Base-by-base conservation (phyloP, 495 filamentous ascomycete species). In the Lophiostoma macrostomum region DNA sequence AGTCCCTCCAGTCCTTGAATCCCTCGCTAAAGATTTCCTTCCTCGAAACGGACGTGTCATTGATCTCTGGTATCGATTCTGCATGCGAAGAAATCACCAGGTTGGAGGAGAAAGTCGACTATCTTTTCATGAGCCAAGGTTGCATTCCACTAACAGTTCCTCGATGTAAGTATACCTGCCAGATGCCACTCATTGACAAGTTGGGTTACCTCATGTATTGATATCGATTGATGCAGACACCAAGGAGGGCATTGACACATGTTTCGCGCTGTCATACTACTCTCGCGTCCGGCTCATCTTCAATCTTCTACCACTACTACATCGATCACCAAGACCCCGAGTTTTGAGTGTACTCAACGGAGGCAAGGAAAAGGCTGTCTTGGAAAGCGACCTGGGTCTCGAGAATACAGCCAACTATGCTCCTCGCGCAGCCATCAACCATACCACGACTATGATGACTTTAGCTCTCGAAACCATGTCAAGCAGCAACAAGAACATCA, bases 191-290 rank as follows among this genome's bases (percentile, higher is more conserved):
- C n/a, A n/a, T n/a, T n/a, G n/a, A n/a, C n/a, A n/a, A n/a, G n/a
- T n/a, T n/a, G n/a, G n/a, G n/a, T n/a, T n/a, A n/a, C n/a, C n/a
- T n/a, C n/a, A n/a, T n/a, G n/a, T n/a, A n/a, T 5, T 4, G 22
- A 23, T 20, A 23, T 4, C 42, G 27, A 23, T 5, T 19, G 5
- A 32, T 28, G 19, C 18, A 46, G 42, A 31, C n/a, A 46, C 42
- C 5, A 13, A 30, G 7, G 42, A 46, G 18, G 42, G 42, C 5
- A 23, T 46, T 28, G 42, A 46, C 6, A 31, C 42, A 5, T 46
- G 42, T 18, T 46, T 46, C 22, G 42, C 27, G 5, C 11, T 32
- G n/a, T 46, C 42, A 12, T 46, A 46, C 18, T 46, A 30, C 42
- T 30, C 25, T 32, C 23, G 25, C 4, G 5, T 46, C 4, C 42